These are phyloP conservation scores for Cyclaneusma minus DNA, from an alignment of 2,329 filamentous ascomycete genomes.

Conservation along the genomic window DNA sequence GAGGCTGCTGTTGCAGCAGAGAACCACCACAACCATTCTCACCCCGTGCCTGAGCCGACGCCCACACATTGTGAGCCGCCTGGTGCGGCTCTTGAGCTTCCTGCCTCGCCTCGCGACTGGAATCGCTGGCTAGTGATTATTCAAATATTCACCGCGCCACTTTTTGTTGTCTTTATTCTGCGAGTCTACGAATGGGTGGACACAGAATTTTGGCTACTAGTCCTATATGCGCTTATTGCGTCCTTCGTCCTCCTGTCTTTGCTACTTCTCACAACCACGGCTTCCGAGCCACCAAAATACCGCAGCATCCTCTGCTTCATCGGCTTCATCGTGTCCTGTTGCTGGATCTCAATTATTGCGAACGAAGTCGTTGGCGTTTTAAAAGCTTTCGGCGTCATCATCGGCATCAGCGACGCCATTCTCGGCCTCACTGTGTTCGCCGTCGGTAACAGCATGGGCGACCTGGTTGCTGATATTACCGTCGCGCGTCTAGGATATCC, in stretches of 20 bases:
- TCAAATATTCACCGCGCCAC: slow-evolving; percentile 74
- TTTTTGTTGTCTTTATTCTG: slow-evolving; percentile 65
- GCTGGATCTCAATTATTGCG: slow-evolving; percentile 93
- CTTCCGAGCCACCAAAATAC: slow-evolving; percentile 52
- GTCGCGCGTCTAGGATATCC: slow-evolving; percentile 87
- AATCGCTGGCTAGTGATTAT: slow-evolving; percentile 79
- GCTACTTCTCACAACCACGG: slow-evolving; percentile 53
- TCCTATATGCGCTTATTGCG: slow-evolving; percentile 48
- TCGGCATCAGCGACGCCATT: slow-evolving; percentile 88
- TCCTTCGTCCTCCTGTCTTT: slow-evolving; percentile 53
- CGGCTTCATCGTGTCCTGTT: slow-evolving; percentile 81
- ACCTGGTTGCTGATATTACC: slow-evolving; percentile 88
- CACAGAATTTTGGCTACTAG: slow-evolving; percentile 36
- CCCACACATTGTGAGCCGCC: slow-evolving; percentile 1
- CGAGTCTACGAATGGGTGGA: no score
- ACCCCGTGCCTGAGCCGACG: slow-evolving; percentile 2
- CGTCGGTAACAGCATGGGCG: slow-evolving; percentile 86
- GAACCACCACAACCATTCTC: slow-evolving; percentile 10
- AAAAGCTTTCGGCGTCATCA: slow-evolving; percentile 81
- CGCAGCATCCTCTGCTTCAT: slow-evolving; percentile 72
- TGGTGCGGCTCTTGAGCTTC: slow-evolving; percentile 2
- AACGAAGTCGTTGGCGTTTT: slow-evolving; percentile 90
- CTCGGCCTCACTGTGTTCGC: slow-evolving; percentile 92
- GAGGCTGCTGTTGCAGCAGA: slow-evolving; percentile 17
- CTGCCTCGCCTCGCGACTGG: slow-evolving; percentile 36